phyloP scores from a whole-genome alignment of 257 asterid species.

The Henckelia pumila region DNA sequence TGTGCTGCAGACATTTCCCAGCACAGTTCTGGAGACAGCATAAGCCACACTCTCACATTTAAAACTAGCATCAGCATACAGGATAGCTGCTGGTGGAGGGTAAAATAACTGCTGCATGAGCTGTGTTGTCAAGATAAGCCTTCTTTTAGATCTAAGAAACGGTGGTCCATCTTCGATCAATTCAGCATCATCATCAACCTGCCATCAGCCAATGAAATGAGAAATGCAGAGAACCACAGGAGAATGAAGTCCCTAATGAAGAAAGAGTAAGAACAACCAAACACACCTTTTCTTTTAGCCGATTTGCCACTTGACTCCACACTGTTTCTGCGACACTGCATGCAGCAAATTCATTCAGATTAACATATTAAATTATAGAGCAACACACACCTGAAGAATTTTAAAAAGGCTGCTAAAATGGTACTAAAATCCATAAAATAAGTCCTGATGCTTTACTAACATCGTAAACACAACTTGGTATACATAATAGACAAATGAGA shows the following conservation, averaged over 20 bases:
- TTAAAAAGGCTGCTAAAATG: neutral
- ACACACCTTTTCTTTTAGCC: constrained; percentile 63
- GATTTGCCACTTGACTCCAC: constrained; percentile 64
- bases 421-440: constrained; percentile 6
- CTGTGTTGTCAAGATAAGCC: constrained; percentile 69
- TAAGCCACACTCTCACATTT: constrained; percentile 49
- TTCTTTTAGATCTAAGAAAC: constrained; percentile 54
- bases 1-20: constrained; percentile 70
- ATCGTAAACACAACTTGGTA: neutral
- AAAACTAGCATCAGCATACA: constrained; percentile 50
- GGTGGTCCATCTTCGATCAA: constrained; percentile 54
- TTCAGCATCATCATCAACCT: constrained; percentile 59
- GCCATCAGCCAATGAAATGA: constrained; percentile 24
- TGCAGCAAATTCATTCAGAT: constrained; percentile 27
- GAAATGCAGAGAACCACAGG: constrained; percentile 17
- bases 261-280: constrained; percentile 24
- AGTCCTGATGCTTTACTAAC: constrained; percentile 6
- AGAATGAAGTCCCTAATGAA: constrained; percentile 15
- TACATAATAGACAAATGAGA: neutral
- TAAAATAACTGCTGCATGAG: constrained; percentile 80
- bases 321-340: constrained; percentile 63
- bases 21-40: constrained; percentile 52
- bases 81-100: constrained; percentile 56
- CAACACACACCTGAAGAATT: neutral
- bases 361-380: constrained; percentile 21